These are phyloP conservation scores for Pelargonium citronellum DNA, from an alignment of 441 rosid species.

Conservation along the genomic window DNA sequence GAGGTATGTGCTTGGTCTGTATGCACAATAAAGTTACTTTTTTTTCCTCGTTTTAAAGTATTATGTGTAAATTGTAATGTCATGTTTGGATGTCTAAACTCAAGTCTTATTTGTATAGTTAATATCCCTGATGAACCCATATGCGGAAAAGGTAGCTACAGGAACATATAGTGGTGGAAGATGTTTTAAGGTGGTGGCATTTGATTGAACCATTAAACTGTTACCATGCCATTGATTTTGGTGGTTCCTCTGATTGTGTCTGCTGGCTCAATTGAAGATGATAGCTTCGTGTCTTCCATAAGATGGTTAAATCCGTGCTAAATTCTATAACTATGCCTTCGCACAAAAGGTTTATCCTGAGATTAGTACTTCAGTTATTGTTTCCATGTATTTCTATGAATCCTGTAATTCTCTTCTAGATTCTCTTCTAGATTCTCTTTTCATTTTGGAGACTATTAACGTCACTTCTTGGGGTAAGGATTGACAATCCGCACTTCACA, in stretches of 20 bases:
- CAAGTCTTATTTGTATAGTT: neutral
- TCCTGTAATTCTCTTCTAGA: neutral
- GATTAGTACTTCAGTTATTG: neutral
- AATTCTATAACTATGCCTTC: neutral
- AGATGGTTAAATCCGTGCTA: conserved; percentile 2
- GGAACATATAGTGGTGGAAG: neutral
- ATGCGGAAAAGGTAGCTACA: neutral
- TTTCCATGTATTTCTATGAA: neutral
- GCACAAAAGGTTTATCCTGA: neutral
- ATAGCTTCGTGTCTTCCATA: neutral
- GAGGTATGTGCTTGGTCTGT: neutral
- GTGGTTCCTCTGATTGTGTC: neutral
- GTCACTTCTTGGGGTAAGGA: neutral
- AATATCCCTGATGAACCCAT: neutral
- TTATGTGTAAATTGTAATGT: neutral
- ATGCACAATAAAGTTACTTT: neutral
- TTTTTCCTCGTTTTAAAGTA: neutral
- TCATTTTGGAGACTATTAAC: neutral
- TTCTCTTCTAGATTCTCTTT: neutral
- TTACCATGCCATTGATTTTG: neutral
- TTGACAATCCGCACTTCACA: neutral
- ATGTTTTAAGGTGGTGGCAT: neutral
- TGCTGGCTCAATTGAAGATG: neutral
- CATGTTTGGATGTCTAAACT: neutral
- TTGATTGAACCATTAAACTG: neutral